A percentile compares a stretch with the other conserved stretches of the same genome.
phyloP scores from a whole-genome alignment of 2,329 filamentous ascomycete species.

The Hypoxylon sp. region DNA sequence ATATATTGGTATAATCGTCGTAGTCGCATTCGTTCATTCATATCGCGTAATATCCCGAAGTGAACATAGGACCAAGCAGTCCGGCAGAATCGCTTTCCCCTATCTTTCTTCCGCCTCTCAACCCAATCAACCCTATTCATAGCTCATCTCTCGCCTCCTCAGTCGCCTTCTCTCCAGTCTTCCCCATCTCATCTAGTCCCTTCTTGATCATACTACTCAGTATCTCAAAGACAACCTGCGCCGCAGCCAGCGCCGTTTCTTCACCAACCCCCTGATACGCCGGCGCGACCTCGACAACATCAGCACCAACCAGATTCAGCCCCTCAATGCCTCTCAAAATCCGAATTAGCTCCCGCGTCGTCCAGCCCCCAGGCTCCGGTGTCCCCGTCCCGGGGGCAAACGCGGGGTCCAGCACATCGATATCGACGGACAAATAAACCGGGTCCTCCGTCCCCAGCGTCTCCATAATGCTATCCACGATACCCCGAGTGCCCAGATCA shows the following conservation, averaged over 20 bases:
- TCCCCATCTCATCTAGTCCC: constrained; percentile 57
- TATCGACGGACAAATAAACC: constrained; percentile 84
- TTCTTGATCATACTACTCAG: constrained; percentile 80
- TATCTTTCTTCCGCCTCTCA: not conserved
- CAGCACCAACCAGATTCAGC: constrained; percentile 88
- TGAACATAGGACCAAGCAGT: not conserved
- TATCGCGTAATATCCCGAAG: not conserved
- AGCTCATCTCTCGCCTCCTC: constrained; percentile 48
- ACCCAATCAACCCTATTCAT: constrained; percentile 14
- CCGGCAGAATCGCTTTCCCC: not conserved
- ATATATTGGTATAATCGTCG: not conserved
- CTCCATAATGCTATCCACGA: constrained; percentile 78
- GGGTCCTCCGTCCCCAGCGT: constrained; percentile 81
- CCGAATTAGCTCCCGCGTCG: constrained; percentile 86
- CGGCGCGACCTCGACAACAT: constrained; percentile 90
- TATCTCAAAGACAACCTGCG: constrained; percentile 89
- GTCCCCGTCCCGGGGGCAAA: constrained; percentile 84
- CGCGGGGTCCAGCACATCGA: constrained; percentile 80
- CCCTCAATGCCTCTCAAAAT: constrained; percentile 86
- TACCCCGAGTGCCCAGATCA: constrained; percentile 79
- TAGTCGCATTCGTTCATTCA: not conserved
- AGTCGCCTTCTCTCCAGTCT: constrained; percentile 47
- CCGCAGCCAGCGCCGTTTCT: constrained; percentile 84
- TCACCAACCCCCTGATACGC: constrained; percentile 86
- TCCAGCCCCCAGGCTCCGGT: constrained; percentile 92